phyloP scores from a whole-genome alignment of 352 stramenopile species.

The Globisporangium middletonii region DNA sequence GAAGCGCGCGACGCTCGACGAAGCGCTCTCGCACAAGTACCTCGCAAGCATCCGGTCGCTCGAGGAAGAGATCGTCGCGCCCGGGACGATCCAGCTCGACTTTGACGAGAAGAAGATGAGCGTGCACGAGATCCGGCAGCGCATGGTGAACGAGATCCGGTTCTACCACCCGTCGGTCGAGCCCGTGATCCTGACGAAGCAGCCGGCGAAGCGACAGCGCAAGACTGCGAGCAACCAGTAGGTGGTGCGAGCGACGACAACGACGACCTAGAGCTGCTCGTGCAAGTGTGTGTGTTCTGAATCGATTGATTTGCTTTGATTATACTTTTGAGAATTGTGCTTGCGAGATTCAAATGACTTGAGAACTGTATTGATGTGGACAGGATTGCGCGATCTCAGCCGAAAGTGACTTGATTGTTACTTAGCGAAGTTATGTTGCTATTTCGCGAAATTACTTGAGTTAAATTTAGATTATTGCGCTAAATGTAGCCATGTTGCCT shows the following conservation, averaged over 20 bases:
- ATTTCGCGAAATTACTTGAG: no score
- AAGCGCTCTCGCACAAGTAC: constrained; percentile 82
- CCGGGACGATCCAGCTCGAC: constrained; percentile 75
- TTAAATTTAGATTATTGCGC: no score
- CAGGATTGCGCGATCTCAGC: no score
- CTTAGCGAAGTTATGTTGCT: no score
- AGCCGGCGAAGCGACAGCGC: constrained; percentile 12
- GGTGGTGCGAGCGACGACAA: background rate
- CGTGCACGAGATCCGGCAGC: constrained; percentile 71
- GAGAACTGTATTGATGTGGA: no score
- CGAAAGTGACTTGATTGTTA: no score
- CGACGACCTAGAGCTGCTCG: no score
- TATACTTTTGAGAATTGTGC: no score
- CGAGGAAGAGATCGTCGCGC: constrained; percentile 81
- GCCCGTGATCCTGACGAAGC: constrained; percentile 10
- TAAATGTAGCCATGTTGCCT: background rate
- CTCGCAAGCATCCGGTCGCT: constrained; percentile 79
- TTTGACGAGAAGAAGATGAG: constrained; percentile 86
- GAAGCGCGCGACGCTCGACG: constrained; percentile 75
- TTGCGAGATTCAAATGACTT: no score
- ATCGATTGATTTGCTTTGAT: no score
- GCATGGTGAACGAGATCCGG: constrained; percentile 73
- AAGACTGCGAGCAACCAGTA: constrained; percentile 3
- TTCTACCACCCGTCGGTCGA: constrained; percentile 59
- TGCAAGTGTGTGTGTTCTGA: no score